phyloP scores from a whole-genome alignment of 2,329 filamentous ascomycete genomes.

The Ilyonectria sp. region DNA sequence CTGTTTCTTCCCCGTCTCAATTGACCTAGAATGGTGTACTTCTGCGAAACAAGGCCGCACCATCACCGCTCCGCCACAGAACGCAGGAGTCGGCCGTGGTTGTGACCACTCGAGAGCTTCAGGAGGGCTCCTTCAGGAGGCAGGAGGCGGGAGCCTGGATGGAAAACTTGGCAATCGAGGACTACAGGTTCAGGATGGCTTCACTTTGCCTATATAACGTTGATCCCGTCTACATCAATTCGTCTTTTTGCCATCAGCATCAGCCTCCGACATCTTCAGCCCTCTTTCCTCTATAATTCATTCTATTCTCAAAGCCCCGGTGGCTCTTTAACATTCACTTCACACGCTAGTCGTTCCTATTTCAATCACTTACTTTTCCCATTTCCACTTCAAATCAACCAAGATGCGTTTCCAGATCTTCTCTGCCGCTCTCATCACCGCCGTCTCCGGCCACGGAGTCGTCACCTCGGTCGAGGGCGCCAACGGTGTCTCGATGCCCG shows the following conservation, averaged over 20 bases:
- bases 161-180: not conserved
- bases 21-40: conserved; percentile 15
- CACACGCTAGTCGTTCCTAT: conserved; percentile 29
- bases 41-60: conserved; percentile 27
- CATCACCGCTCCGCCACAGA: conserved; percentile 25
- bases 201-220: conserved; percentile 23
- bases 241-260: conserved; percentile 7
- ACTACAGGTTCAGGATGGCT: not conserved
- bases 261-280: conserved; percentile 9
- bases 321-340: conserved; percentile 20
- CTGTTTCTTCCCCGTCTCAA: conserved; percentile 25
- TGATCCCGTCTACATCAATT: conserved; percentile 1
- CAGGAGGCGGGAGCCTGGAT: not conserved
- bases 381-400: not conserved
- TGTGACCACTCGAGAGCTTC: not conserved
- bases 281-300: conserved; percentile 12
- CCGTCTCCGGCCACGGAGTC: conserved; percentile 71
- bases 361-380: conserved; percentile 10
- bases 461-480: conserved; percentile 70
- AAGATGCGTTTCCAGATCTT: conserved; percentile 52
- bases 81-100: not conserved
- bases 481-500: conserved; percentile 75
- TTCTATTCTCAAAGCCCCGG: conserved; percentile 26
- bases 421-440: conserved; percentile 57
- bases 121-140: not conserved